These are phyloP conservation scores for Calycina herbarum DNA, from an alignment of 2,329 filamentous ascomycete genomes.

Conservation along the genomic window DNA sequence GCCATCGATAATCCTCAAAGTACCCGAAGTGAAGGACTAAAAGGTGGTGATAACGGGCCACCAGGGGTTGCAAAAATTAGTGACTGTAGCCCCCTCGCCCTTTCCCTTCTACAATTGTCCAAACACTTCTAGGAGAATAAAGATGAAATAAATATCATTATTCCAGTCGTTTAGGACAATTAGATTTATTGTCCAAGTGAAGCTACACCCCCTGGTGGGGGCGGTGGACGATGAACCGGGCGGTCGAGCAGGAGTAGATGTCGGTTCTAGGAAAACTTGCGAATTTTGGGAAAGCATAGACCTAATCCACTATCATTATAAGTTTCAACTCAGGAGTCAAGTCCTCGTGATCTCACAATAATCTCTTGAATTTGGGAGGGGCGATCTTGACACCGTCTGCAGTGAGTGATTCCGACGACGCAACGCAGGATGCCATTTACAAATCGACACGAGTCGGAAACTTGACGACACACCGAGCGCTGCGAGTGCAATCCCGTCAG, in stretches of 20 bases:
- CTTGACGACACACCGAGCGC: background rate
- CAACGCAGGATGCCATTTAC: background rate
- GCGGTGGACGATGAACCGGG: background rate
- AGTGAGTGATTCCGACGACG: background rate
- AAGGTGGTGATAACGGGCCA: background rate
- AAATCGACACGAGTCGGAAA: background rate
- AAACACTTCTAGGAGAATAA: too few species aligned
- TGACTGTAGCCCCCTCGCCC: too few species aligned
- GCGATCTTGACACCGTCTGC: background rate
- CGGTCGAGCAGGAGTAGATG: background rate
- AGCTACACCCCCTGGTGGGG: too few species aligned
- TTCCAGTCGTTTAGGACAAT: too few species aligned
- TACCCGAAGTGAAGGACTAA: background rate
- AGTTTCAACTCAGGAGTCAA: background rate
- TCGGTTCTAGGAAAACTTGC: constrained; percentile 4
- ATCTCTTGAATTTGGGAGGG: background rate
- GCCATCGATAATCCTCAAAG: background rate
- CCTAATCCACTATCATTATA: background rate
- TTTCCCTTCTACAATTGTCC: too few species aligned
- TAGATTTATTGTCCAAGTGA: too few species aligned
- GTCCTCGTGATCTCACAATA: background rate
- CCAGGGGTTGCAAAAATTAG: too few species aligned
- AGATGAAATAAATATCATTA: too few species aligned
- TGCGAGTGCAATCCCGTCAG: constrained; percentile 21
- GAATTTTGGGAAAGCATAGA: constrained; percentile 1